A percentile compares a stretch with the other conserved stretches of the same genome.
Evolutionary conservation across 1,284 basidiomycete genomes (phyloP).

Genomic region (Singerocomus inundabilis): DNA sequence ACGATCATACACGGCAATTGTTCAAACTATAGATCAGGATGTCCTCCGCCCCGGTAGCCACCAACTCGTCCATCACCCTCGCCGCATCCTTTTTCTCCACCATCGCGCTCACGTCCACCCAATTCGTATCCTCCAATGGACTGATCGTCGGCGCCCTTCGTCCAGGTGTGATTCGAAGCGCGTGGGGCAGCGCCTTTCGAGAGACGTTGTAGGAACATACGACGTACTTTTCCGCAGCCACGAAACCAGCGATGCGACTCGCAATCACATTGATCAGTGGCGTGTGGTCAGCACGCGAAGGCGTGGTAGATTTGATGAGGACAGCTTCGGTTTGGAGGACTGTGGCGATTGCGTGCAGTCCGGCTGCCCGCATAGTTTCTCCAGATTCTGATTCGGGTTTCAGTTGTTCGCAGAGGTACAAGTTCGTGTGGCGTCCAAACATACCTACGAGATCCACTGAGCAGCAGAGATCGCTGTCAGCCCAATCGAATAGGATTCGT

Average conservation of each 20-base stretch:
- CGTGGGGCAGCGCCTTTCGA: conserved; percentile 60
- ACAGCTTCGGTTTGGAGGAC: conserved; percentile 90
- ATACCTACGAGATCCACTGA: conserved; percentile 88
- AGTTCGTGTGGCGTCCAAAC: conserved; percentile 29
- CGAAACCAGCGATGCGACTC: conserved; percentile 87
- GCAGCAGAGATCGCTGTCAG: conserved; percentile 12
- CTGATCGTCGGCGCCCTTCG: conserved; percentile 89
- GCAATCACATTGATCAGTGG: conserved; percentile 83
- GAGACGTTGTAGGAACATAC: conserved; percentile 91
- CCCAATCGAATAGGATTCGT: background rate
- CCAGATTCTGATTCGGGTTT: conserved; percentile 76
- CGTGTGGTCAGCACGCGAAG: conserved; percentile 65
- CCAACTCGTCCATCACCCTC: conserved; percentile 87
- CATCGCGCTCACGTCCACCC: conserved; percentile 95
- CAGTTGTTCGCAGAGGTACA: background rate
- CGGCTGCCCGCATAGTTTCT: conserved; percentile 99
- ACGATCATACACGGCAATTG: conserved; percentile 79
- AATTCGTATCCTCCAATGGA: conserved; percentile 78
- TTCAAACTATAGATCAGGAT: conserved; percentile 87
- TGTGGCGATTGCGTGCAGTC: conserved; percentile 90
- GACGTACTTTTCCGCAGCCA: conserved; percentile 88
- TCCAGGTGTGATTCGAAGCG: conserved; percentile 82
- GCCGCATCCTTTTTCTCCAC: conserved; percentile 86
- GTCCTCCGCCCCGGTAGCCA: conserved; percentile 84
- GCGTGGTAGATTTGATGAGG: conserved; percentile 79